These are phyloP conservation scores for Juncus effusus DNA, from an alignment of 176 grass and related monocot genomes.

Conservation along the genomic window DNA sequence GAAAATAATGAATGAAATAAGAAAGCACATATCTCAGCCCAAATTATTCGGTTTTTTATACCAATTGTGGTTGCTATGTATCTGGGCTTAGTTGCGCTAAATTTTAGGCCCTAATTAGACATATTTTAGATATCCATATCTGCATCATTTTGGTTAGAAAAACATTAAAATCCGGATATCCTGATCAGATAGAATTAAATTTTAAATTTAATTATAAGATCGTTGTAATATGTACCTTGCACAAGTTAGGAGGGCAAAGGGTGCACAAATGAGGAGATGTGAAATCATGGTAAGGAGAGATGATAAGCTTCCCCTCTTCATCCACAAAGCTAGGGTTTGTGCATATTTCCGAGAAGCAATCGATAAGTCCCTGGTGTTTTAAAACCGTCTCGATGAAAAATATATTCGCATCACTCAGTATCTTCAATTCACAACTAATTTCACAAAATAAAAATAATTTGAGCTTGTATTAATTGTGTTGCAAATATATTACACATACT, in stretches of 20 bases:
- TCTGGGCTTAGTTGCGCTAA: background rate
- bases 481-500: background rate
- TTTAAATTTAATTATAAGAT: background rate
- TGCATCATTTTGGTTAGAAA: too few relatives aligned
- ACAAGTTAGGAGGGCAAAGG: constrained; percentile 43
- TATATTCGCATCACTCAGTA: constrained; percentile 41
- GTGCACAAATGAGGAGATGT: constrained; percentile 31
- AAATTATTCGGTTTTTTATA: too few relatives aligned
- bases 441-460: background rate
- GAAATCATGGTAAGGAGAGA: constrained; percentile 33
- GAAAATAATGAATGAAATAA: too few relatives aligned
- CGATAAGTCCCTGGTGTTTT: constrained; percentile 27
- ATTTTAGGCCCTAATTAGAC: background rate
- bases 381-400: constrained; percentile 42
- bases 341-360: constrained; percentile 35
- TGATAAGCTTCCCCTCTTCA: constrained; percentile 26
- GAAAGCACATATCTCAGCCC: too few relatives aligned
- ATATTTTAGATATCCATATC: too few relatives aligned
- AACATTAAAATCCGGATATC: too few relatives aligned
- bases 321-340: constrained; percentile 38
- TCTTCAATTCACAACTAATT: constrained; percentile 37
- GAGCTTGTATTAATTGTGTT: background rate
- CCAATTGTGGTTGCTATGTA: background rate
- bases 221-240: constrained; percentile 29
- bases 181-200: too few relatives aligned